These are phyloP conservation scores for Blastobotrys terrestris DNA, from an alignment of 805 yeast genomes.

Conservation along the genomic window DNA sequence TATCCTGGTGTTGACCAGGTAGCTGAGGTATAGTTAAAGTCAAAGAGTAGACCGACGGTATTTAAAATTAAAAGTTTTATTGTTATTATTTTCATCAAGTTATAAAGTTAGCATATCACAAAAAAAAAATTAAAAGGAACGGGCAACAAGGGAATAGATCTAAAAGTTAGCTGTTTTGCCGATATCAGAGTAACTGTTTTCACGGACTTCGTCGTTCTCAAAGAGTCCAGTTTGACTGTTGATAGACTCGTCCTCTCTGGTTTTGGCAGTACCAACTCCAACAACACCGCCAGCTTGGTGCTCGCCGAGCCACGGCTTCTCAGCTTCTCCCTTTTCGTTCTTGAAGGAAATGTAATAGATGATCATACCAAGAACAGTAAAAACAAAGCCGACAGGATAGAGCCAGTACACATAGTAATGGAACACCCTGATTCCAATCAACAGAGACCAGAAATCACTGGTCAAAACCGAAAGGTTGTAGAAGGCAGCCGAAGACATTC, in stretches of 20 bases:
- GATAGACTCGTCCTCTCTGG: not conserved
- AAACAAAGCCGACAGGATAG: slow-evolving; percentile 42
- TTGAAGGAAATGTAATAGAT: slow-evolving; percentile 35
- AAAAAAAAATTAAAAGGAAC: too few relatives aligned
- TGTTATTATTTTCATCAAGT: not conserved
- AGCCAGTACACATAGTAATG: slow-evolving; percentile 41
- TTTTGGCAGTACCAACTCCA: slow-evolving; percentile 27
- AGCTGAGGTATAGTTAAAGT: slow-evolving; percentile 33
- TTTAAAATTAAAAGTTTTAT: not conserved
- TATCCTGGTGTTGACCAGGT: slow-evolving; percentile 57
- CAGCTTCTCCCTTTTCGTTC: slow-evolving; percentile 34
- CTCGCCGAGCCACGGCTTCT: slow-evolving; percentile 38
- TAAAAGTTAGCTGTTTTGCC: not conserved
- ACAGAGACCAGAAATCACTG: slow-evolving; percentile 41
- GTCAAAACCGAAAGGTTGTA: slow-evolving; percentile 39
- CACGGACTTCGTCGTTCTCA: not conserved
- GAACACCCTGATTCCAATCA: slow-evolving; percentile 40
- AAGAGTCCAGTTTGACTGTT: not conserved
- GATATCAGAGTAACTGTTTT: not conserved
- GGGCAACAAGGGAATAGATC: too few relatives aligned
- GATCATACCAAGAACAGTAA: slow-evolving; percentile 37
- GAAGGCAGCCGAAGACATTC: slow-evolving; percentile 43
- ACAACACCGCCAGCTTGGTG: slow-evolving; percentile 25
- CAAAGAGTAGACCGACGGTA: not conserved
- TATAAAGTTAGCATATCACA: not conserved